phyloP scores from a whole-genome alignment of 139 green algal species.

The Edaphochlamys debaryana region DNA sequence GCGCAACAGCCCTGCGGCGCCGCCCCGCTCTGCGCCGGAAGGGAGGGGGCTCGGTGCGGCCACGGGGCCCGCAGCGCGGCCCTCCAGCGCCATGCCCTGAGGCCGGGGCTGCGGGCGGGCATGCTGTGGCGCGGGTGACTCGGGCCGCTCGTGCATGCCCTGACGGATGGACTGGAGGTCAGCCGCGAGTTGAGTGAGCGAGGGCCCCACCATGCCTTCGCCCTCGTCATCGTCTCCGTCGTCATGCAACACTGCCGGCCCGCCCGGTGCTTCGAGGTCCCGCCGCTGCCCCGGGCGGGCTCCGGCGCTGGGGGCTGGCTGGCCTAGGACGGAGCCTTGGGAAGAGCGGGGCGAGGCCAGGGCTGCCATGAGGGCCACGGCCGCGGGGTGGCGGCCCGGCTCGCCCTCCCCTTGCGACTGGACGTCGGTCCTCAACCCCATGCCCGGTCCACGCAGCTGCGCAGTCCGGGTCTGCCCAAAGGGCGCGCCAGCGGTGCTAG shows the following conservation, averaged over 20 bases:
- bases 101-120: neutral
- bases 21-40: too few relatives aligned
- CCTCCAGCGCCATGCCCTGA: too few relatives aligned
- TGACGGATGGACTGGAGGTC: conserved; percentile 27
- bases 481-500: too few relatives aligned
- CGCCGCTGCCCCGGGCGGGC: too few relatives aligned
- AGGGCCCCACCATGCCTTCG: neutral
- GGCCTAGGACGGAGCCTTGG: neutral
- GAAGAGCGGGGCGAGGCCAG: conserved; percentile 3
- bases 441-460: neutral
- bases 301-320: neutral
- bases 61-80: too few relatives aligned
- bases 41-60: too few relatives aligned
- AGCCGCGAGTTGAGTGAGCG: conserved; percentile 25
- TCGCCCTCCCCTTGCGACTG: neutral
- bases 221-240: neutral
- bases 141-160: neutral
- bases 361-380: conserved; percentile 9
- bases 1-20: neutral
- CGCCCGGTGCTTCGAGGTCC: too few relatives aligned
- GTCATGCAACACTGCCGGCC: neutral
- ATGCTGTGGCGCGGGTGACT: neutral
- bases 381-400: neutral
- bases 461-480: neutral
- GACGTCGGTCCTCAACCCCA: neutral